Percentiles rank a stretch among this genome's conserved stretches.
phyloP scores from a whole-genome alignment of 164 flowering plant species.

The Macadamia tetraphylla region DNA sequence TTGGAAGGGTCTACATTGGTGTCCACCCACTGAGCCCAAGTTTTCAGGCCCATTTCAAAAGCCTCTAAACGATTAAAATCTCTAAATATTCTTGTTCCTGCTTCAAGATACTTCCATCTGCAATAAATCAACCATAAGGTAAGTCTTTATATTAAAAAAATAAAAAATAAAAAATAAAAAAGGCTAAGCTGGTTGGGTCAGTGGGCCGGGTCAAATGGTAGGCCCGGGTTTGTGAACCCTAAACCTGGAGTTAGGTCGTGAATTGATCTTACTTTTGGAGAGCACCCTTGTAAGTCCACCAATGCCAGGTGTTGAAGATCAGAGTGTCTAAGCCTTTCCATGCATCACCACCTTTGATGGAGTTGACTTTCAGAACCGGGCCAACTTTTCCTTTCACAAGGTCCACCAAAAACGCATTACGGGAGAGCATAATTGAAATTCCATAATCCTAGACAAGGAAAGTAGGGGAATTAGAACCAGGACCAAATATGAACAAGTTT shows the following conservation, averaged over 20 bases:
- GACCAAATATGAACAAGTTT: no score
- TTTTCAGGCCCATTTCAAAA: not conserved
- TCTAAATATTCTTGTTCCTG: not conserved
- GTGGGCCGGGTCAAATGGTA: no score
- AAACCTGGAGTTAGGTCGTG: no score
- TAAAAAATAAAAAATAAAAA: no score
- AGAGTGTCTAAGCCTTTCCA: constrained; percentile 14
- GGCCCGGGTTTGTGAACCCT: no score
- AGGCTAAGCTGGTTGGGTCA: no score
- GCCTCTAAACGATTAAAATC: not conserved
- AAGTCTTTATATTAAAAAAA: no score
- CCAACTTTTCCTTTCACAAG: not conserved
- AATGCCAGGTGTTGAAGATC: not conserved
- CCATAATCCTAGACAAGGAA: not conserved
- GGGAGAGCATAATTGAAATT: not conserved
- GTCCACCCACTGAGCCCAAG: no score
- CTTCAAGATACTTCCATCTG: not conserved
- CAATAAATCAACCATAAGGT: no score
- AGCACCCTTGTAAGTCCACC: not conserved
- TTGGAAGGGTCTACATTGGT: no score
- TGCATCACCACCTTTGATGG: not conserved
- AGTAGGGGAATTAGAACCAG: no score
- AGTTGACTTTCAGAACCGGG: not conserved
- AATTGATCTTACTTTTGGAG: not conserved
- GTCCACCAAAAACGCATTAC: not conserved